Conservation (phyloP, 2,329 filamentous ascomycete genomes). For the Diaporthe eres region DNA sequence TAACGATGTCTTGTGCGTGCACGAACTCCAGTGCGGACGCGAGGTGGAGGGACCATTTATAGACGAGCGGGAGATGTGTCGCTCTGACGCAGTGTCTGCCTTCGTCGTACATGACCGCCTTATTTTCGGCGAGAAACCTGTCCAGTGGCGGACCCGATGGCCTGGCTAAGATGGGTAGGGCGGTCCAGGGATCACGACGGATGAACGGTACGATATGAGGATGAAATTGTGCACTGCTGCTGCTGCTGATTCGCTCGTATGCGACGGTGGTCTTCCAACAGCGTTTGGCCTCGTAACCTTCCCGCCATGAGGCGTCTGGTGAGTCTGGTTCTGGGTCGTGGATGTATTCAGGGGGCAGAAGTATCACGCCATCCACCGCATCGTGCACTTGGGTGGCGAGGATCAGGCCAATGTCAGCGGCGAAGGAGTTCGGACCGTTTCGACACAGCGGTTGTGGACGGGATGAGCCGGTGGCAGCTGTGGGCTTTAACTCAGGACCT, state of each 20-base stretch:
- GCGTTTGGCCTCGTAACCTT: neutral
- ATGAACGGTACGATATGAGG: neutral
- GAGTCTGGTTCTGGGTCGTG: neutral
- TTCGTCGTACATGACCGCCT: neutral
- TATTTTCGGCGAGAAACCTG: constrained; percentile 5
- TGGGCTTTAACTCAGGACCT: neutral
- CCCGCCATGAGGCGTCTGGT: neutral
- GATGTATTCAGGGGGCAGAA: neutral
- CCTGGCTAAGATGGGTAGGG: constrained; percentile 16
- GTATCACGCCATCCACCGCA: neutral
- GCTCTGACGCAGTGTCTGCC: neutral
- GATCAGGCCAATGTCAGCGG: neutral
- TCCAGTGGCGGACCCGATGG: neutral
- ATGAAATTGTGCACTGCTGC: neutral
- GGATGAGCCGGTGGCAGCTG: neutral
- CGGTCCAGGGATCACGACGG: neutral
- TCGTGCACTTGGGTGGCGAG: neutral
- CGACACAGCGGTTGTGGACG: neutral
- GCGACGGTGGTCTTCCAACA: constrained; percentile 5
- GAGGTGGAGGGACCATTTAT: constrained; percentile 16
- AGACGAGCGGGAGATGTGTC: neutral
- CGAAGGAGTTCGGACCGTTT: neutral
- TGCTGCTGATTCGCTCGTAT: constrained; percentile 6
- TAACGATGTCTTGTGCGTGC: neutral
- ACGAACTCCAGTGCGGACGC: neutral